phyloP scores from a whole-genome alignment of 768 basidiomycete genomes.

The Leccinum arenicola region DNA sequence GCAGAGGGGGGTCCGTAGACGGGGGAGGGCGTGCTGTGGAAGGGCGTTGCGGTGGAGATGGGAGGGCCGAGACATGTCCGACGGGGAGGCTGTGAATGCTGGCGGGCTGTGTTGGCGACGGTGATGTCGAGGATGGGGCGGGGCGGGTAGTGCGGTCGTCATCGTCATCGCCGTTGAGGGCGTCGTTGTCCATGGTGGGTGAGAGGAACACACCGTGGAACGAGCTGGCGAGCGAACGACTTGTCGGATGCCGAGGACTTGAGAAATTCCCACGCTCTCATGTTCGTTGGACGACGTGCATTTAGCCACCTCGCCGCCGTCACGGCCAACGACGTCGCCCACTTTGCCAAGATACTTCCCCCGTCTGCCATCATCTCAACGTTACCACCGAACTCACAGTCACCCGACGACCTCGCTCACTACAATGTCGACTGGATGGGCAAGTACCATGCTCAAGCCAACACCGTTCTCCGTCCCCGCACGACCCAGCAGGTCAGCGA shows the following conservation, averaged over 20 bases:
- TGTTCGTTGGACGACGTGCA: constrained; percentile 6
- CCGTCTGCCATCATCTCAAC: constrained; percentile 66
- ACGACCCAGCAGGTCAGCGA: constrained; percentile 84
- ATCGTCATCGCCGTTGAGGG: background rate
- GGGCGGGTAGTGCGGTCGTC: background rate
- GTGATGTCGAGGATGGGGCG: background rate
- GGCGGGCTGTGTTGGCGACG: constrained; percentile 20
- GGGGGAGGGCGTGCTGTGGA: constrained; percentile 33
- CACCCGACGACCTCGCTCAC: constrained; percentile 63
- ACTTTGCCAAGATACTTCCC: constrained; percentile 67
- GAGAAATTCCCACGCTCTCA: background rate
- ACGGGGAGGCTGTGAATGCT: constrained; percentile 62
- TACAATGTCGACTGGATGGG: constrained; percentile 97
- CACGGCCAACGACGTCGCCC: constrained; percentile 55
- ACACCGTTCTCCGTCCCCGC: constrained; percentile 86
- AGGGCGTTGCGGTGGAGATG: constrained; percentile 31
- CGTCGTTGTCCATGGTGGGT: background rate
- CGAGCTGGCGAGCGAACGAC: background rate
- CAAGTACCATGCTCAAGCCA: constrained; percentile 83
- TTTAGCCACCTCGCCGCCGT: constrained; percentile 45
- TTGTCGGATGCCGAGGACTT: background rate
- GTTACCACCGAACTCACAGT: constrained; percentile 44
- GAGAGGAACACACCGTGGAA: background rate
- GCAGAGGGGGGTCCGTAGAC: background rate
- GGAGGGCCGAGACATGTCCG: constrained; percentile 46